Conservation (phyloP, 2,329 filamentous ascomycete genomes). For the Diaporthe sp. region DNA sequence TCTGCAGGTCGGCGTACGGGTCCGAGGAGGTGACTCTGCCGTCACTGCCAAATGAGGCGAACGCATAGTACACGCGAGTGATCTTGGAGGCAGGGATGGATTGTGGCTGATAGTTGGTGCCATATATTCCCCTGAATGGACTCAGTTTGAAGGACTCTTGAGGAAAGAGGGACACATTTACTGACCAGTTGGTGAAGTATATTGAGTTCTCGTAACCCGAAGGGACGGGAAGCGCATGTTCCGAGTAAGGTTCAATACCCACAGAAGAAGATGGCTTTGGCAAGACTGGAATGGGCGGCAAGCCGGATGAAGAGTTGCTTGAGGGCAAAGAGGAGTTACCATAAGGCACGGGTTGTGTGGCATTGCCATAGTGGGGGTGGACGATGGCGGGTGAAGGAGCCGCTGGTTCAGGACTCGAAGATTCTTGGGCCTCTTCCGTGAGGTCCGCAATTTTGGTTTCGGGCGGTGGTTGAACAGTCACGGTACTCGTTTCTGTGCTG, state of each 20-base stretch:
- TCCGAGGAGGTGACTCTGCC: conserved; percentile 71
- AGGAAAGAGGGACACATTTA: neutral
- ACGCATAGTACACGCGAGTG: conserved; percentile 79
- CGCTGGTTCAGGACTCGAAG: neutral
- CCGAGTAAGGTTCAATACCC: conserved; percentile 29
- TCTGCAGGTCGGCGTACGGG: conserved; percentile 73
- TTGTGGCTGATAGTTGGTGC: conserved; percentile 71
- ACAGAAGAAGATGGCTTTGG: conserved; percentile 25
- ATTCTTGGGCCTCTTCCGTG: neutral
- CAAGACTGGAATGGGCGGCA: neutral
- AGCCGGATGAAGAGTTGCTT: neutral
- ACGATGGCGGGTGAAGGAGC: neutral
- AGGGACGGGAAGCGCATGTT: neutral
- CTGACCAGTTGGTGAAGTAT: conserved; percentile 70
- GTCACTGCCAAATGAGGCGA: conserved; percentile 60
- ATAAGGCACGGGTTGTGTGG: neutral
- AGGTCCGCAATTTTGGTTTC: neutral
- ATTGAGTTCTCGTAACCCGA: conserved; percentile 56
- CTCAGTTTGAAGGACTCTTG: neutral
- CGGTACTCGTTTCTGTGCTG: conserved; percentile 17
- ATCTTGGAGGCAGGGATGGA: conserved; percentile 77
- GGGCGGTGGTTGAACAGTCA: neutral
- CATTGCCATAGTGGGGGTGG: conserved; percentile 20
- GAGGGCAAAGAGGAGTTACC: conserved; percentile 9
- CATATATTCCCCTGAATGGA: conserved; percentile 54